Conservation (phyloP, 2,329 filamentous ascomycete species). For the Dactylonectria macrodidyma region DNA sequence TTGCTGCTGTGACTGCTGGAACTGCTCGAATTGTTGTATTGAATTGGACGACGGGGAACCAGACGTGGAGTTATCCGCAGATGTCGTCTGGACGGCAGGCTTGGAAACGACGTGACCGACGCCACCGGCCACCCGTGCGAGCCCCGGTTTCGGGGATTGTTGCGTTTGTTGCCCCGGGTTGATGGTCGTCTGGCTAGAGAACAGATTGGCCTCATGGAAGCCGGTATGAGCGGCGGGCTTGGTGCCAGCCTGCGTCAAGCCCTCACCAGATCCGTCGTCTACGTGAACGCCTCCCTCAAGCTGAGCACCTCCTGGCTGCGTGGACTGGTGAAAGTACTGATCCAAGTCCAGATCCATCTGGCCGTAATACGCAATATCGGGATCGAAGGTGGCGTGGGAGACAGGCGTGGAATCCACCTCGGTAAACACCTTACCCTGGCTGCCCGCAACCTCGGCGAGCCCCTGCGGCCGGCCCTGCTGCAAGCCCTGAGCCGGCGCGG, state of each 20-base stretch:
- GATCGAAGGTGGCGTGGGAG: too few relatives aligned
- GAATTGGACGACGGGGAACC: not conserved
- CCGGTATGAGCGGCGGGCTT: not conserved
- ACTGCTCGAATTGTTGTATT: not conserved
- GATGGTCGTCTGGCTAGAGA: not conserved
- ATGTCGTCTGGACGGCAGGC: not conserved
- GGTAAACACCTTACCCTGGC: not conserved
- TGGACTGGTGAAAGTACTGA: not conserved
- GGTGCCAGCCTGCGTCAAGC: not conserved
- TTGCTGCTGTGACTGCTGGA: not conserved
- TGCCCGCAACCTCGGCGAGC: constrained; percentile 16
- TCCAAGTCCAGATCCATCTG: not conserved
- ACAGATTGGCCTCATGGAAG: not conserved
- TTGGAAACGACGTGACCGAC: not conserved
- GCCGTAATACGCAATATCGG: not conserved
- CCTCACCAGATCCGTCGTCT: not conserved
- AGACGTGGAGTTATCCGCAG: not conserved
- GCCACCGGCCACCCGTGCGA: constrained; percentile 8
- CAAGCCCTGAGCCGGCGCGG: not conserved
- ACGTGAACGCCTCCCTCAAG: not conserved
- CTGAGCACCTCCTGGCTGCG: not conserved
- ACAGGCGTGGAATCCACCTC: not conserved
- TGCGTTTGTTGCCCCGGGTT: too few relatives aligned
- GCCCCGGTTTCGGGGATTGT: not conserved
- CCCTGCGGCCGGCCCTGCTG: not conserved